Evolutionary conservation across 202 grass and related monocot species (phyloP).

Genomic region (Zoysia matrella): DNA sequence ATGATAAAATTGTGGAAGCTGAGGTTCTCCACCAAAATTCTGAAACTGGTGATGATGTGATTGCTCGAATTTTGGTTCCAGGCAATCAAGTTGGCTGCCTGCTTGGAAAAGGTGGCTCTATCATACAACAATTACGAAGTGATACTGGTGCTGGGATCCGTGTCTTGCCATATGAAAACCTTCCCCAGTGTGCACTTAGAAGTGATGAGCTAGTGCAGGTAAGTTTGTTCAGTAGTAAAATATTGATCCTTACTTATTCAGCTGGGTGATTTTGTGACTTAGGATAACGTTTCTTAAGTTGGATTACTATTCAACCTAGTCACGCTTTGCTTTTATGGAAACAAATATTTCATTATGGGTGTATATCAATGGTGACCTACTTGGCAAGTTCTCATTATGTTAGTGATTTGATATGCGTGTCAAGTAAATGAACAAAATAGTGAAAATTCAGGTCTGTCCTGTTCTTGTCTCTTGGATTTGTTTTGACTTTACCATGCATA

Average conservation of each 20-base stretch:
- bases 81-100: slow-evolving; percentile 93
- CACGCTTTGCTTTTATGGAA: slow-evolving; percentile 13
- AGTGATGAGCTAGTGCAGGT: slow-evolving; percentile 95
- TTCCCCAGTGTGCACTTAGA: slow-evolving; percentile 82
- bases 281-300: slow-evolving; percentile 25
- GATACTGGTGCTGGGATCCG: slow-evolving; percentile 82
- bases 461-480: not conserved
- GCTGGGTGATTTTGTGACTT: slow-evolving; percentile 19
- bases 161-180: slow-evolving; percentile 73
- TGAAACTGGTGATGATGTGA: slow-evolving; percentile 60
- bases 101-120: slow-evolving; percentile 91
- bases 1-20: slow-evolving; percentile 86
- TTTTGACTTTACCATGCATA: not conserved
- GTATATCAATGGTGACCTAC: slow-evolving; percentile 25
- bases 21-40: slow-evolving; percentile 63
- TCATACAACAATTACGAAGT: slow-evolving; percentile 88
- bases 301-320: slow-evolving; percentile 24
- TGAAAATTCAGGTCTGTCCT: slow-evolving; percentile 26
- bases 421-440: slow-evolving; percentile 28
- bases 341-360: slow-evolving; percentile 9
- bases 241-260: slow-evolving; percentile 38
- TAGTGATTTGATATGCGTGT: slow-evolving; percentile 4
- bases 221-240: slow-evolving; percentile 35
- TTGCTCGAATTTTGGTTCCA: slow-evolving; percentile 85
- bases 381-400: slow-evolving; percentile 24